A percentile compares a stretch with the other conserved stretches of the same genome.
Evolutionary conservation across 352 stramenopile genomes (phyloP).

Genomic region (Lagenidium sp.): DNA sequence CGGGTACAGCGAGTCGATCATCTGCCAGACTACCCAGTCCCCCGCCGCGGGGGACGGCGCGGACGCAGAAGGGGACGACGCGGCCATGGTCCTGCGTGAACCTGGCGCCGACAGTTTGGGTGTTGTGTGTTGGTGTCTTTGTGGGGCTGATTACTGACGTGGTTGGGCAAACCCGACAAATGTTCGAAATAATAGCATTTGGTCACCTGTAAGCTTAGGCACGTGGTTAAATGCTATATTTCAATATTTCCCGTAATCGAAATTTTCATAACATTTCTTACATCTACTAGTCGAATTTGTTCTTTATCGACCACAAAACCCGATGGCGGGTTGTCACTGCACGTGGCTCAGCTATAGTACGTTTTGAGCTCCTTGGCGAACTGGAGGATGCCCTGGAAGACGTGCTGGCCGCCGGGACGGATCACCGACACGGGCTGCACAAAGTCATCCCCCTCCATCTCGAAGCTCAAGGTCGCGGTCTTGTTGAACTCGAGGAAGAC

Average conservation of each 20-base stretch:
- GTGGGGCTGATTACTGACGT: too few species aligned
- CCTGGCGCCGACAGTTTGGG: background rate
- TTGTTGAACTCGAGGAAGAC: conserved; percentile 24
- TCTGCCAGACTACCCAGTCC: conserved; percentile 63
- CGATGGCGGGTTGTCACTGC: too few species aligned
- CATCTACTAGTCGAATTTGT: too few species aligned
- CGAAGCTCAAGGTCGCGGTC: conserved; percentile 17
- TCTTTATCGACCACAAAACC: too few species aligned
- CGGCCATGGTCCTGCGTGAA: background rate
- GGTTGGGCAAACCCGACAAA: too few species aligned
- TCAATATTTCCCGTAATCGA: too few species aligned
- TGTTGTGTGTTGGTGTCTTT: too few species aligned
- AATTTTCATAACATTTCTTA: too few species aligned
- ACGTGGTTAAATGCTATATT: too few species aligned
- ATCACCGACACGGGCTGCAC: conserved; percentile 9
- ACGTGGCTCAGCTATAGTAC: conserved; percentile 14
- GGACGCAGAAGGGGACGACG: background rate
- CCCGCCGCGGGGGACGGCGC: background rate
- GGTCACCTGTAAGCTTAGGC: too few species aligned
- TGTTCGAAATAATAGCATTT: too few species aligned
- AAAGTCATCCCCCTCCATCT: conserved; percentile 22
- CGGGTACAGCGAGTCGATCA: conserved; percentile 77
- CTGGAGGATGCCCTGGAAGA: conserved; percentile 17
- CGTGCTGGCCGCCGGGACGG: conserved; percentile 13
- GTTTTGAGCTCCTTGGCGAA: conserved; percentile 11